Base-by-base conservation (phyloP, 306 rosid species). In the Neltuma alba region DNA sequence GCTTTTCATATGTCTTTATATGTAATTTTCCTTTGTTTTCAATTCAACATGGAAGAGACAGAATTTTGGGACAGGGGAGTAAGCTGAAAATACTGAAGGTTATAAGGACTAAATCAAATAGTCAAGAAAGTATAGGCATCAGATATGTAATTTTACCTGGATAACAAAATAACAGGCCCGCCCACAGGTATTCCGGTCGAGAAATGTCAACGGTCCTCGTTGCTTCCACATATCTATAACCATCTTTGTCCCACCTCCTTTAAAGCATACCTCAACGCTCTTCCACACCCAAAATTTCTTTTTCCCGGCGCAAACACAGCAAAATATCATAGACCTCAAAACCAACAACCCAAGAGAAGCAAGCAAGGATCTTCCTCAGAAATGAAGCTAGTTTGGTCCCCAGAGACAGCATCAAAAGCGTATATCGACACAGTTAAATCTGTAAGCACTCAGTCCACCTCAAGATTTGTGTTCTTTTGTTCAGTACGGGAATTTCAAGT, bases 321-420 rank as follows among this genome's bases (percentile, higher is more conserved):
- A 38, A 38, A 14, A 11, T n/a, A 36, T 33, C 28, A 10, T 2
- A 21, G 33, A 67, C 72, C 72, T 20, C n/a, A 6, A 14, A 13
- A 42, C 16, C 28, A 42, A 76, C 60, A 31, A 44, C 48, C 70
- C 20, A 58, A 62, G 10, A 72, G 21, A 58, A 64, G 20, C 40
- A 7, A 25, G 45, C 11, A 61, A 27, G 40, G 40, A 47, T 20
- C 36, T 52, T 3, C 16, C 23, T 33, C 73, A 12, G 47, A 77
- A 65, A 92, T 95, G 99, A 95, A 95, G 84, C 90, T 91, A n/a
- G 81, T 80, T 74, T 95, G 99, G 99, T 95, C 98, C 0, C 96
- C 97, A 3, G 99, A 95, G 33, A 89, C 81, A 36, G 99, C 99
- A 69, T 85, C 93, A 10, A 90, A 86, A 44, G 92, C 99, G 75